Conservation (phyloP, 306 rosid genomes). For the Vigna radiata region DNA sequence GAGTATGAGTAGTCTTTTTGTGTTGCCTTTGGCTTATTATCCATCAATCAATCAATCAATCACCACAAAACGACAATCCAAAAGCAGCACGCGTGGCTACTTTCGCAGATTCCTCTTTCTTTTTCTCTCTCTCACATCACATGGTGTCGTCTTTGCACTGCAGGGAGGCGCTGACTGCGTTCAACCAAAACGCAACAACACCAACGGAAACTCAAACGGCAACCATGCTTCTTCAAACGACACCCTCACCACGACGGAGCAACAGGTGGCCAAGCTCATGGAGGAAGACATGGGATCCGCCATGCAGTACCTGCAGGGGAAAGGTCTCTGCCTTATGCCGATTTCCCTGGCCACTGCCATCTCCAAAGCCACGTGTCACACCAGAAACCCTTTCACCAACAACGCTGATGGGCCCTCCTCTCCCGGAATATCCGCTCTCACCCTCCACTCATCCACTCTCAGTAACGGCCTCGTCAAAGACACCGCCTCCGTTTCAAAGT, state of each 20-base stretch:
- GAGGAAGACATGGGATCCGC: conserved; percentile 99
- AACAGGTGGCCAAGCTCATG: conserved; percentile 94
- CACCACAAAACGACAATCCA: conserved; percentile 70
- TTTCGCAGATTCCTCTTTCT: conserved; percentile 65
- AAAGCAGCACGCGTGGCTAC: conserved; percentile 90
- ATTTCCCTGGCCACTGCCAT: conserved; percentile 93
- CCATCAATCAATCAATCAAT: conserved; percentile 37
- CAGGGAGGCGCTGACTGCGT: conserved; percentile 85
- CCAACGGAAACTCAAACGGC: conserved; percentile 58
- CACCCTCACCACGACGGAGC: conserved; percentile 81
- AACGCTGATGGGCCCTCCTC: conserved; percentile 83
- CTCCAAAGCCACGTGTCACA: conserved; percentile 85
- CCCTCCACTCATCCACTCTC: conserved; percentile 70
- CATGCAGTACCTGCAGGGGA: conserved; percentile 96
- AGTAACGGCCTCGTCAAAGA: conserved; percentile 73
- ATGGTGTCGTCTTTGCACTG: neutral
- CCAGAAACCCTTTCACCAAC: conserved; percentile 63
- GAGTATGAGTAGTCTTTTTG: conserved; percentile 5
- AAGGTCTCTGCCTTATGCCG: conserved; percentile 98
- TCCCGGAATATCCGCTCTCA: conserved; percentile 82
- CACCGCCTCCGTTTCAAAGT: conserved; percentile 73
- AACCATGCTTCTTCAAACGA: conserved; percentile 65
- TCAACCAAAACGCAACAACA: conserved; percentile 47
- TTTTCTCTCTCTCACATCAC: conserved; percentile 38
- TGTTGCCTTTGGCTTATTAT: conserved; percentile 34